These are phyloP conservation scores for Fraxinus dipetala DNA, from an alignment of 305 asterid species.

Conservation along the genomic window DNA sequence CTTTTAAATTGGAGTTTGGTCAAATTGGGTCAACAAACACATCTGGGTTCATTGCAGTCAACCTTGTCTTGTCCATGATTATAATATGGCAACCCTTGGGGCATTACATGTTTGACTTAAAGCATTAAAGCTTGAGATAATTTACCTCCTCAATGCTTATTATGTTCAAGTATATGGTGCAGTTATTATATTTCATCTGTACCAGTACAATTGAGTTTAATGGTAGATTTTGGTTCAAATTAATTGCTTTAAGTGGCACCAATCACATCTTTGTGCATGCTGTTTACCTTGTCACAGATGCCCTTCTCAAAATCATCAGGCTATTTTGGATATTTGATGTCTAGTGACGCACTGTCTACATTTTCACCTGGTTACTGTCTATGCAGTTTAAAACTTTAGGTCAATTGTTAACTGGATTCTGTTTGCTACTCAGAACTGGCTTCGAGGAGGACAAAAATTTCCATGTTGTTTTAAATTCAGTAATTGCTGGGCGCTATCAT, in stretches of 20 bases:
- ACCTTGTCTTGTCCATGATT: not conserved
- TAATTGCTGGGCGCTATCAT: conserved; percentile 94
- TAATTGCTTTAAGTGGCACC: not conserved
- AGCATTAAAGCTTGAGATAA: not conserved
- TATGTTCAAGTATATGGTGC: not conserved
- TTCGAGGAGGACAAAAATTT: conserved; percentile 97
- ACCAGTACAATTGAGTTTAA: not conserved
- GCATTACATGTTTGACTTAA: not conserved
- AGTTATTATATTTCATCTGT: not conserved
- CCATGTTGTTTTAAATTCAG: conserved; percentile 82
- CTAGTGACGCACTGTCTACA: not conserved
- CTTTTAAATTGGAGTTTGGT: not conserved
- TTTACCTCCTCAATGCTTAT: not conserved
- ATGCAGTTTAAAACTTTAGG: not conserved
- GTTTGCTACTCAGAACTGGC: conserved; percentile 70
- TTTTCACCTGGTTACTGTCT: not conserved
- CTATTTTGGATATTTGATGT: not conserved
- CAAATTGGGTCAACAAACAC: not conserved
- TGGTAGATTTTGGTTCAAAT: not conserved
- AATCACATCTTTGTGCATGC: not conserved
- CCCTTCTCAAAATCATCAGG: not conserved
- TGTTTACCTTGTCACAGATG: not conserved
- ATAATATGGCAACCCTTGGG: not conserved
- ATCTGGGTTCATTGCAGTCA: not conserved
- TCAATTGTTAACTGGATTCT: conserved; percentile 22